phyloP scores from a whole-genome alignment of 2,329 filamentous ascomycete species.

The Lasiodiplodia hormozganensis region DNA sequence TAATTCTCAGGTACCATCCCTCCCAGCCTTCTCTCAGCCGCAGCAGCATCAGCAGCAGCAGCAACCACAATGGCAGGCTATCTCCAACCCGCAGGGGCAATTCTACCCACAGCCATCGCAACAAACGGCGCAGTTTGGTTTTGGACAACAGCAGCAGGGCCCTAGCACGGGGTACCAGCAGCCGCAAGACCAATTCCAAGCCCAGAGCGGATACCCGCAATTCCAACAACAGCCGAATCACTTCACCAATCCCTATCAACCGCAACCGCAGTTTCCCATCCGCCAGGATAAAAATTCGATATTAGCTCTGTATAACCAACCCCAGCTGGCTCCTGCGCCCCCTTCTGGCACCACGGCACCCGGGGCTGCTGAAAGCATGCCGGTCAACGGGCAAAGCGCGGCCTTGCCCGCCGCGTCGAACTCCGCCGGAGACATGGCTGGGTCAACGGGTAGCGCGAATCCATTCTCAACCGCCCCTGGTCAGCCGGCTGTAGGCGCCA shows the following conservation, averaged over 20 bases:
- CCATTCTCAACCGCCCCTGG: constrained; percentile 54
- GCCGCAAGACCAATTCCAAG: constrained; percentile 28
- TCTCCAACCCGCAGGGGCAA: constrained; percentile 21
- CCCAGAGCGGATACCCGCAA: constrained; percentile 30
- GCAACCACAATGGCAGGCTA: constrained; percentile 37
- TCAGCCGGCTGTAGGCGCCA: constrained; percentile 32
- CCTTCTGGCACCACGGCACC: constrained; percentile 37
- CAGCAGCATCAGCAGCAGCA: constrained; percentile 45
- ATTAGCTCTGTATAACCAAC: constrained; percentile 74
- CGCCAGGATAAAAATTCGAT: constrained; percentile 75
- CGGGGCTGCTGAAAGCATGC: constrained; percentile 34
- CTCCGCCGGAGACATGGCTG: constrained; percentile 29
- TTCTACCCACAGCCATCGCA: constrained; percentile 36
- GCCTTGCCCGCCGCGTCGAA: constrained; percentile 45
- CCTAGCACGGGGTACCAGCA: constrained; percentile 30
- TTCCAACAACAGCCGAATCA: constrained; percentile 43
- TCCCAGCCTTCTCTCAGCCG: constrained; percentile 44
- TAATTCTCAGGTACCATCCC: constrained; percentile 34
- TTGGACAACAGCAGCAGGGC: constrained; percentile 33
- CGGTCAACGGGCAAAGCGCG: constrained; percentile 41
- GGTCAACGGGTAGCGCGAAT: constrained; percentile 58
- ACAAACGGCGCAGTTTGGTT: constrained; percentile 35
- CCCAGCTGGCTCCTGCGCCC: constrained; percentile 58
- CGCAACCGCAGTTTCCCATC: constrained; percentile 44
- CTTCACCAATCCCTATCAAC: constrained; percentile 43